These are phyloP conservation scores for Ogataea paradorogensis DNA, from an alignment of 805 yeast species.

Conservation along the genomic window DNA sequence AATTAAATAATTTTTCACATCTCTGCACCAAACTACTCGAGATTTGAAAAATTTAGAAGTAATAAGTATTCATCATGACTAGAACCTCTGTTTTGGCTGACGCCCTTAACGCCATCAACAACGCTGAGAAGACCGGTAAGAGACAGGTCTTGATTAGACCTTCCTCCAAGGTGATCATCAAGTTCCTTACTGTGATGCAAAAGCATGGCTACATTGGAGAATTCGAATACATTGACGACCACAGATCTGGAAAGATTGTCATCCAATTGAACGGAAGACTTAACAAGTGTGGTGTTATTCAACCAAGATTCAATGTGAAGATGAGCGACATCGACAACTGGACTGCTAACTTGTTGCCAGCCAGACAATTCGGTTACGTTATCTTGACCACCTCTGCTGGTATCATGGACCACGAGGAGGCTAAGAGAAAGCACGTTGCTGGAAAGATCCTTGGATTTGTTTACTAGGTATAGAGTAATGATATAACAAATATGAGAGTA, in stretches of 20 bases:
- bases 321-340: constrained; percentile 95
- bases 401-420: constrained; percentile 99
- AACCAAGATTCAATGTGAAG: constrained; percentile 98
- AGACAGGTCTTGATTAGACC: constrained; percentile 98
- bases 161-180: constrained; percentile 96
- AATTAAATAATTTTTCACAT: background rate
- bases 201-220: constrained; percentile 98
- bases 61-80: constrained; percentile 60
- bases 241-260: constrained; percentile 97
- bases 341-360: constrained; percentile 98
- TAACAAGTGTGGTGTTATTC: constrained; percentile 98
- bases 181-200: constrained; percentile 95
- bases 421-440: constrained; percentile 99
- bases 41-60: constrained; percentile 7
- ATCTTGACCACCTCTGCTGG: constrained; percentile 99
- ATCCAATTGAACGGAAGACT: constrained; percentile 96
- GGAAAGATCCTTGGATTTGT: constrained; percentile 99
- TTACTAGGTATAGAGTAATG: constrained; percentile 45
- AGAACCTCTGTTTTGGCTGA: constrained; percentile 98
- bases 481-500: no score
- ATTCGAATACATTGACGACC: constrained; percentile 97
- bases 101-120: constrained; percentile 97
- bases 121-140: constrained; percentile 99
- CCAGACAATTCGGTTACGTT: constrained; percentile 98
- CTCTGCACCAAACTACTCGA: constrained; percentile 5